phyloP scores from a whole-genome alignment of 305 asterid species.

The Nicotiana rustica region DNA sequence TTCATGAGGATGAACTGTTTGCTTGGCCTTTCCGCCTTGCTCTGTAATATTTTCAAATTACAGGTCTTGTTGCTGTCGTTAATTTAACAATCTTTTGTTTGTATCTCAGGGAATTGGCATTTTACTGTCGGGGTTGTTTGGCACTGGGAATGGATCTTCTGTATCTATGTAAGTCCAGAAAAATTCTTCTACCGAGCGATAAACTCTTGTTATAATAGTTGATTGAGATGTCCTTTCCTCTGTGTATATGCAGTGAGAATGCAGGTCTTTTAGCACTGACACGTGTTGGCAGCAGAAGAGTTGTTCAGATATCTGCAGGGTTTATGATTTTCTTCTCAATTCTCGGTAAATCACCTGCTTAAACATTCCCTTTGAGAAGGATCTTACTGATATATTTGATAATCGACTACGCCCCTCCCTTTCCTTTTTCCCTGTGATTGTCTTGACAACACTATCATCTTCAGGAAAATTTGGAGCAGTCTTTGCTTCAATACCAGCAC shows the following conservation, averaged over 20 bases:
- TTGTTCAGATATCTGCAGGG: constrained; percentile 90
- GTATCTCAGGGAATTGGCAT: constrained; percentile 79
- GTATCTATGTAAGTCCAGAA: constrained; percentile 77
- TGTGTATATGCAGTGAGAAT: constrained; percentile 63
- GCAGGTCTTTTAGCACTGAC: constrained; percentile 87
- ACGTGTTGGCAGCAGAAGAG: constrained; percentile 94
- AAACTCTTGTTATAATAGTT: neutral
- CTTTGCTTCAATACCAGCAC: constrained; percentile 90
- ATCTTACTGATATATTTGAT: neutral
- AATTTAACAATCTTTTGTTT: neutral
- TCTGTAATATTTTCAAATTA: neutral
- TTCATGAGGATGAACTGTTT: neutral
- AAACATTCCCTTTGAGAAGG: neutral
- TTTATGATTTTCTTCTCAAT: constrained; percentile 94
- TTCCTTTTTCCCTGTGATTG: neutral
- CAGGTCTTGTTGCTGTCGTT: neutral
- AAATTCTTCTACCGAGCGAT: constrained; percentile 6
- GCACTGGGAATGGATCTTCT: constrained; percentile 85
- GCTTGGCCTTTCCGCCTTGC: neutral
- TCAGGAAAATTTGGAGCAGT: constrained; percentile 93
- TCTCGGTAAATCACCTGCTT: constrained; percentile 58
- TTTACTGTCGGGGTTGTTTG: constrained; percentile 78
- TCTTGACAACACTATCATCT: neutral
- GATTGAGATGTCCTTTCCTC: neutral
- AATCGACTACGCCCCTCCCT: neutral